phyloP scores from a whole-genome alignment of 129 eudicot species.

The Sambucus nigra region DNA sequence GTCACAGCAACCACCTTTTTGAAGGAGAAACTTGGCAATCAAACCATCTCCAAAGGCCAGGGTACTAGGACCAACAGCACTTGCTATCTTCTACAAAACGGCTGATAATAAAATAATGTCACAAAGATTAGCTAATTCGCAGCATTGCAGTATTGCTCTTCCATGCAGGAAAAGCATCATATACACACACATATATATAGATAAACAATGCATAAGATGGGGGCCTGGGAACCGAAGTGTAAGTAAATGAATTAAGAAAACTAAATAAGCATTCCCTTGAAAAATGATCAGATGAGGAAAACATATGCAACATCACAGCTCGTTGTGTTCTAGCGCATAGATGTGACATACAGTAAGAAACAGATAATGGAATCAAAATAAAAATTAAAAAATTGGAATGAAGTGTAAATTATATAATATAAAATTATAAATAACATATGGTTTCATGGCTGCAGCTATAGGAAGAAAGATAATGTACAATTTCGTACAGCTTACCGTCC shows the following conservation, averaged over 20 bases:
- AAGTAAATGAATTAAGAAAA: neutral
- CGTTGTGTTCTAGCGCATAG: neutral
- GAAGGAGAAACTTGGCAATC: conserved; percentile 26
- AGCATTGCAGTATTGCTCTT: conserved; percentile 12
- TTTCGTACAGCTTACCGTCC: conserved; percentile 63
- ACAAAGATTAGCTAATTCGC: conserved; percentile 16
- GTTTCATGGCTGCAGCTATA: neutral
- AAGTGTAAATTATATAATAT: neutral
- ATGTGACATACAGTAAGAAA: neutral
- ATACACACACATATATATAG: conserved; percentile 11
- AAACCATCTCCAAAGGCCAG: conserved; percentile 33
- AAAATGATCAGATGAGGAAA: neutral
- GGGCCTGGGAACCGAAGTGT: too few relatives aligned
- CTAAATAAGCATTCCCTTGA: neutral
- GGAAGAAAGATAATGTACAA: neutral
- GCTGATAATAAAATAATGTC: conserved; percentile 29
- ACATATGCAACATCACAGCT: neutral
- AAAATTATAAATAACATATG: neutral
- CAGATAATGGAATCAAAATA: neutral
- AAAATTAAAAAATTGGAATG: neutral
- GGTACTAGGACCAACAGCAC: conserved; percentile 29
- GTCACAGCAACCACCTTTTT: conserved; percentile 31
- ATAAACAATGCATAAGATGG: neutral
- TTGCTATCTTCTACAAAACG: conserved; percentile 30
- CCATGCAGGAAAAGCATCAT: conserved; percentile 17